Percentiles rank a stretch among this genome's conserved stretches.
Evolutionary conservation across 495 filamentous ascomycete genomes (phyloP).

Genomic region (Mycothermus thermophilus): DNA sequence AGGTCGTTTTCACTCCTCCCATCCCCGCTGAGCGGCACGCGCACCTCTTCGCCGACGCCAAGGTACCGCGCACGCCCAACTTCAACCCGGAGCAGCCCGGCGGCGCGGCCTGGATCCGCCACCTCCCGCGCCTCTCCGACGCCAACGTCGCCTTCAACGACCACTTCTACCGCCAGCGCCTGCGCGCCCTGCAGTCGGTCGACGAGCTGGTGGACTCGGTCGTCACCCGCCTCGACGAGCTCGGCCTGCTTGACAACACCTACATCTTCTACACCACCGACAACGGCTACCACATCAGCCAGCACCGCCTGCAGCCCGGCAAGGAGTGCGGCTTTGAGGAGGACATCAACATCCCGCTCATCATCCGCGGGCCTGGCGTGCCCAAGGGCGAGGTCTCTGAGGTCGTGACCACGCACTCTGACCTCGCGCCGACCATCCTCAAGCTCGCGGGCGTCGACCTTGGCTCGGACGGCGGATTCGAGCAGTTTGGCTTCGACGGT

Average conservation of each 20-base stretch:
- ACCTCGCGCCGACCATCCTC: constrained; percentile 54
- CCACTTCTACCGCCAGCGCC: constrained; percentile 49
- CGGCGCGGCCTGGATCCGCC: constrained; percentile 49
- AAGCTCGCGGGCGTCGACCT: constrained; percentile 34
- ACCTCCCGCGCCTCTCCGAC: constrained; percentile 28
- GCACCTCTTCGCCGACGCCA: constrained; percentile 33
- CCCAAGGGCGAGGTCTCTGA: constrained; percentile 29
- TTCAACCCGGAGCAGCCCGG: constrained; percentile 41
- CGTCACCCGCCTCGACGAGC: constrained; percentile 35
- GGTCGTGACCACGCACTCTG: constrained; percentile 53
- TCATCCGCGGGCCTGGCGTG: constrained; percentile 47
- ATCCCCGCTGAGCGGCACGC: constrained; percentile 36
- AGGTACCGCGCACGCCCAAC: constrained; percentile 38
- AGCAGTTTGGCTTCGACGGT: no score
- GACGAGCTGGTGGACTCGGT: constrained; percentile 55
- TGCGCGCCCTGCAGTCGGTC: constrained; percentile 51
- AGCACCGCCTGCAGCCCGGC: constrained; percentile 57
- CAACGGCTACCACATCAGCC: constrained; percentile 64
- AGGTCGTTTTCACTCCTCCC: constrained; percentile 32
- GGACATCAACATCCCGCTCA: constrained; percentile 58
- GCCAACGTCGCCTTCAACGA: constrained; percentile 51
- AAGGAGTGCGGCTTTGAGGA: constrained; percentile 62
- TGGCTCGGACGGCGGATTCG: constrained; percentile 36
- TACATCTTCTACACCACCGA: constrained; percentile 62
- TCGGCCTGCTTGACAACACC: constrained; percentile 47